These are phyloP conservation scores for Pseudogymnoascus sp. DNA, from an alignment of 2,329 filamentous ascomycete species.

Conservation along the genomic window DNA sequence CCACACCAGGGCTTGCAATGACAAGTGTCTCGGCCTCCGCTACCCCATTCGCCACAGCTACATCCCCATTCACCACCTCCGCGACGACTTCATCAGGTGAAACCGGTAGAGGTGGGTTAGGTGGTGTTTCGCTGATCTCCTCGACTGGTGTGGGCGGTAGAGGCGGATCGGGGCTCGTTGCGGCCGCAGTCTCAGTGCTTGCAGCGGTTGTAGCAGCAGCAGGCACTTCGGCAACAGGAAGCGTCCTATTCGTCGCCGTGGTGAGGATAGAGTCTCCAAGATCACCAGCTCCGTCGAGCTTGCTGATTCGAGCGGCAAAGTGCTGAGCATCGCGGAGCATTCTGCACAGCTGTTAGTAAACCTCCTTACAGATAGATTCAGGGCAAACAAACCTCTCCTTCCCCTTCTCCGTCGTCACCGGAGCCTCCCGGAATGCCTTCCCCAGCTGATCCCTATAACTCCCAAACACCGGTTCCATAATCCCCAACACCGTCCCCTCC, in stretches of 20 bases:
- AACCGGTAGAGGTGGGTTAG: constrained; percentile 11
- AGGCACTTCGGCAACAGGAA: constrained; percentile 10
- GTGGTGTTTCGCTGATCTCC: constrained; percentile 12
- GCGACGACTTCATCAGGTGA: background rate
- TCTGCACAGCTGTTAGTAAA: constrained; percentile 30
- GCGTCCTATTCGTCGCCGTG: background rate
- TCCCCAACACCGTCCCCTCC: constrained; percentile 55
- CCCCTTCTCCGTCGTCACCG: constrained; percentile 49
- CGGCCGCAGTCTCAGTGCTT: constrained; percentile 7
- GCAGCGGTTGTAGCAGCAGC: background rate
- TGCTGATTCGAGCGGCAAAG: constrained; percentile 52
- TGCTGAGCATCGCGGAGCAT: constrained; percentile 56
- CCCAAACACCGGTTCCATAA: constrained; percentile 61
- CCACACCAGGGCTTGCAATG: constrained; percentile 11
- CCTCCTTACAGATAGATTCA: background rate
- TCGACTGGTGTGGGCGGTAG: background rate
- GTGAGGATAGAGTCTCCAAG: constrained; percentile 38
- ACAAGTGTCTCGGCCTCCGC: constrained; percentile 8
- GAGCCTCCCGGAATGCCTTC: constrained; percentile 52
- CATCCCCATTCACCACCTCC: background rate
- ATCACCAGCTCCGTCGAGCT: constrained; percentile 59
- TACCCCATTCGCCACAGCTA: background rate
- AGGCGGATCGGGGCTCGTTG: constrained; percentile 9
- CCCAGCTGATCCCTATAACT: constrained; percentile 60
- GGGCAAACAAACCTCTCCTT: constrained; percentile 48